Base-by-base conservation (phyloP, 2,329 filamentous ascomycete genomes). In the Davidsoniella neocaledoniae region DNA sequence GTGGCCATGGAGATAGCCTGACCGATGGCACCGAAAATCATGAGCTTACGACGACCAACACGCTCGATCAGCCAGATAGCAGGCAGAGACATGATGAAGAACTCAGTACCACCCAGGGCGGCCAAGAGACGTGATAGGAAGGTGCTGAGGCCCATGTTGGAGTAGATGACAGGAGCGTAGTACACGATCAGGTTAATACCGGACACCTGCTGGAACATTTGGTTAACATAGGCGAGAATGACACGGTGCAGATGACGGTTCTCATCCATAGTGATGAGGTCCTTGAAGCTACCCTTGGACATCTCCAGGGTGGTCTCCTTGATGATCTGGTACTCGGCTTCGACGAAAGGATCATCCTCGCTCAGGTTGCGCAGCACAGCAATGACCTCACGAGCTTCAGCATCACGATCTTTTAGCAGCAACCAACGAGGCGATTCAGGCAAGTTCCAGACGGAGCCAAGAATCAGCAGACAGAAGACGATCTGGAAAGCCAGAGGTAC, bases 241-340 rank as follows among this genome's bases (percentile, higher is more conserved):
- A 82, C 70, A 14, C 79, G 68, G 44, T 69, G 79, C 1, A 57
- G 26, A 29, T 49, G 47, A 25, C 79, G 71, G 69, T 77, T 79
- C 49, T 71, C 61, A 23, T 72, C 51, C 0, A 71, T 72, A 45
- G 62, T 63, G 57, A 81, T 79, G 62, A 81, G 70, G 48, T 77
- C 68, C 2, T 58, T 59, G 68, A 73, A 81, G 2, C 69, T 73
- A 3, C 66, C 62, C 53, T 70, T 71, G 21, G 72, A 68, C 43
- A 68, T 61, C 54, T 87, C 81, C n/a, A 77, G 64, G n/a, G 83
- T 79, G 1, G 82, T 76, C 48, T 79, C 73, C 55, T 73, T 73
- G 58, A 81, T 81, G 53, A 77, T 72, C 42, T 67, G 65, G 59
- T 73, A 77, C 57, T 81, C 76, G 12, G 65, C 63, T 14, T 75